Evolutionary conservation across 2,329 filamentous ascomycete species (phyloP), one percentile per base, ranked within the genome.

Genomic region (Cordyceps cateniannulata): DNA sequence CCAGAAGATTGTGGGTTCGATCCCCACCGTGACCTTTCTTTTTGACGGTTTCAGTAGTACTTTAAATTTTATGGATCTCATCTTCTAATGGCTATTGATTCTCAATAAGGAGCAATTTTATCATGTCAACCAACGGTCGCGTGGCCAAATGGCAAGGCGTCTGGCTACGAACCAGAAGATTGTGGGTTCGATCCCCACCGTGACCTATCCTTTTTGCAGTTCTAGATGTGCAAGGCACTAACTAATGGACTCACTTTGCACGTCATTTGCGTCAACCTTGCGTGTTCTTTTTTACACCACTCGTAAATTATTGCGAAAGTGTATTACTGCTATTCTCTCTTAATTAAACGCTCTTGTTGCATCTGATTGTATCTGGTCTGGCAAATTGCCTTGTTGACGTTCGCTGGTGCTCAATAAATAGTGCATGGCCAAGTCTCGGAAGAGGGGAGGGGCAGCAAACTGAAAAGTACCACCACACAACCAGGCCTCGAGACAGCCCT

Each of bases 1-100:
- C 57, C 61, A 62, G 61, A 62, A 62, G 61, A 62, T 62, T 62
- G 61, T 62, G 61, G 61, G 61, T 62, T 62, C 61, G 61, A 62
- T 62, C 61, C 61, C 61, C 61, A 62, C 61, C 61, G 61, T 59
- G 61, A 62, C 61, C 61, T 62, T 20, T 45, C 59, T 62, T 62
- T 62, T 62, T 59, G 50, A 8, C 45, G n/a, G n/a, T n/a, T n/a
- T n/a, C n/a, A n/a, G n/a, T n/a, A n/a, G n/a, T 6, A 0, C 22
- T 25, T 10, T 10, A 4, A 3, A 29, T 20, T 54, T 54, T 54
- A 25, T 44, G 51, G 51, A 3, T 4, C 38, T 1, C 5, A 2
- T 1, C 2, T 10, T 20, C 18, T 1, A 3, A 12, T 7, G 20
- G 8, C 18, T 18, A 44, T 47, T 56, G 55, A 18, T 18, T 3